Evolutionary conservation across 441 rosid species (phyloP).

Genomic region (Arabidopsis lyrata): DNA sequence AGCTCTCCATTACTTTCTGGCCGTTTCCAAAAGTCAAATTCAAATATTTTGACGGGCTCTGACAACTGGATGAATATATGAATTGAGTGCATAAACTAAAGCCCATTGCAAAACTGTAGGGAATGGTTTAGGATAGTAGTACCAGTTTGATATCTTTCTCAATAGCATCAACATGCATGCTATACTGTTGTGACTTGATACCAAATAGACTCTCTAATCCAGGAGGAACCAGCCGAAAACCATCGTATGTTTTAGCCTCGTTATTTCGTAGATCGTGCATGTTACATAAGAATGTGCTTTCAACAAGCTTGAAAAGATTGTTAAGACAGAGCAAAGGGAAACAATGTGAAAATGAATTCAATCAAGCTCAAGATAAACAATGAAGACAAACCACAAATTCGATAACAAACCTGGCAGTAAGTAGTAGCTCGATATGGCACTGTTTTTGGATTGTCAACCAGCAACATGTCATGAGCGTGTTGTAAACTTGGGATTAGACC

Average conservation of each 20-base stretch:
- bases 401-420: constrained; percentile 78
- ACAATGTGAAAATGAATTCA: constrained; percentile 7
- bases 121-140: constrained; percentile 39
- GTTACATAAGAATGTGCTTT: constrained; percentile 74
- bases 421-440: constrained; percentile 90
- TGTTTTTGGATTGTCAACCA: constrained; percentile 79
- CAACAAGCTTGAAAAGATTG: constrained; percentile 67
- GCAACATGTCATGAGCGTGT: constrained; percentile 86
- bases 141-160: constrained; percentile 80
- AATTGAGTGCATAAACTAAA: constrained; percentile 52
- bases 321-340: not conserved
- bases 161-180: constrained; percentile 87
- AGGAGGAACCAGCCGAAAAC: constrained; percentile 71
- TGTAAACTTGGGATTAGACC: constrained; percentile 95
- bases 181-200: constrained; percentile 70
- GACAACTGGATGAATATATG: constrained; percentile 78
- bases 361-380: constrained; percentile 10
- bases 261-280: constrained; percentile 66
- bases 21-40: constrained; percentile 95
- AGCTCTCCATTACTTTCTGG: constrained; percentile 76
- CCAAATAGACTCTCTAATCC: constrained; percentile 60
- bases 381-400: not conserved
- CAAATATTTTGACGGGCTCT: constrained; percentile 89
- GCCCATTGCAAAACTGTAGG: constrained; percentile 36
- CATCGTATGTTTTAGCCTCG: constrained; percentile 62